Conservation (phyloP, 139 green algal genomes). For the Dunaliella primolecta region DNA sequence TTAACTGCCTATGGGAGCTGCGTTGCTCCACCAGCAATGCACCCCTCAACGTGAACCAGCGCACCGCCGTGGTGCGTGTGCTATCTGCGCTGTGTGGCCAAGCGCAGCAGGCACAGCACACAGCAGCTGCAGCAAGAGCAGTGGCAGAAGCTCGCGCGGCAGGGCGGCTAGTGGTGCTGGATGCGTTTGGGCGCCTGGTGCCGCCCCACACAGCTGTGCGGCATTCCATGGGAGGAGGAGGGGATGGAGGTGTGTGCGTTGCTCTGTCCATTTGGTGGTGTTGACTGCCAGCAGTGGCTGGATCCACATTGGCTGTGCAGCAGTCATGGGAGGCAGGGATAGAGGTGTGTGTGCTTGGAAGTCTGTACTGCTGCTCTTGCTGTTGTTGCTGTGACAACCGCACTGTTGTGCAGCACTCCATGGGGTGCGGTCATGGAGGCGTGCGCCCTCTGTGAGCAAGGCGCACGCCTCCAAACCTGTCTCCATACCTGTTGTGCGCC, state of each 20-base stretch:
- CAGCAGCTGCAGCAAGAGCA: background rate
- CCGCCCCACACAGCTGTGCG: conserved; percentile 20
- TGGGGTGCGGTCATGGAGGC: no score
- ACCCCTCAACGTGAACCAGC: conserved; percentile 57
- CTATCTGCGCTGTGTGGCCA: conserved; percentile 24
- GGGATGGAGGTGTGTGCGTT: conserved; percentile 23
- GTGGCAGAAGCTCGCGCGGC: conserved; percentile 10
- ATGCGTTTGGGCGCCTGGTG: conserved; percentile 27
- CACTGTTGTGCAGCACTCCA: no score
- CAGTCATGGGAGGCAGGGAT: no score
- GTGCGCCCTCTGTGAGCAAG: no score
- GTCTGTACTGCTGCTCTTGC: no score
- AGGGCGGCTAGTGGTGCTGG: conserved; percentile 35
- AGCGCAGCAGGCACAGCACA: conserved; percentile 3
- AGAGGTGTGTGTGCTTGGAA: no score
- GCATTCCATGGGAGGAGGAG: background rate
- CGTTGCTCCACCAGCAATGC: background rate
- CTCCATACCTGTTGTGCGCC: no score
- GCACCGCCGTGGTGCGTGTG: conserved; percentile 41
- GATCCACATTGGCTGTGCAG: no score
- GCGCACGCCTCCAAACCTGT: no score
- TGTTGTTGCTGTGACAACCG: no score
- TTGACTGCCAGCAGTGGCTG: no score
- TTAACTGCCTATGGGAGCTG: background rate
- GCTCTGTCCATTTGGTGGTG: no score